Evolutionary conservation across 192 early-diverging fungal genomes (phyloP).

Genomic region (Fimicolochytrium jonesii): DNA sequence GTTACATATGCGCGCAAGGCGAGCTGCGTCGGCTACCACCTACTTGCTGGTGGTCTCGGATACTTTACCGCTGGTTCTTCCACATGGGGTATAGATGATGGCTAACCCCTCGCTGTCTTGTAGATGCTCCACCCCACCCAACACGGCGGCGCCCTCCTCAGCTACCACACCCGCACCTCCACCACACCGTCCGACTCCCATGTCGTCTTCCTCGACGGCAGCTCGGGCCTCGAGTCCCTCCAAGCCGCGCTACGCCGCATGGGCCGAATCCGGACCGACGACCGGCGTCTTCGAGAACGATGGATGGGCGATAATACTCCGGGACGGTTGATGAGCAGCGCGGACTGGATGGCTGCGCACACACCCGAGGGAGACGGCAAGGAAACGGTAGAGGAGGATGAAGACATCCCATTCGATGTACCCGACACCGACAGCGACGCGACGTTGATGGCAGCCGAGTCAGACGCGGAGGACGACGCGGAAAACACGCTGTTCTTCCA

Average conservation of each 20-base stretch:
- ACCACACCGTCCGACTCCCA: not conserved
- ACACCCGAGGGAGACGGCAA: too few relatives aligned
- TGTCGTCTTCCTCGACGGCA: not conserved
- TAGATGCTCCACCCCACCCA: not conserved
- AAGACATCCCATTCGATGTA: too few relatives aligned
- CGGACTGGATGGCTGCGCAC: too few relatives aligned
- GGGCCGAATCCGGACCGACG: not conserved
- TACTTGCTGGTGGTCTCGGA: not conserved
- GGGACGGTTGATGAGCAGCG: too few relatives aligned
- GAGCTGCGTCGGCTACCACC: not conserved
- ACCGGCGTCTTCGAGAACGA: too few relatives aligned
- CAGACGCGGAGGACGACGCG: not conserved
- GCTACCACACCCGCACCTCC: not conserved
- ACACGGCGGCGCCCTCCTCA: not conserved
- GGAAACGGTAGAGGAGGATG: too few relatives aligned
- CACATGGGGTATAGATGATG: not conserved
- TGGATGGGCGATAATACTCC: too few relatives aligned
- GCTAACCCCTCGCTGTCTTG: not conserved
- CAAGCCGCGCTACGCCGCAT: not conserved
- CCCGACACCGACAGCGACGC: too few relatives aligned
- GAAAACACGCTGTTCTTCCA: not conserved
- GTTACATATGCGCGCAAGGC: not conserved
- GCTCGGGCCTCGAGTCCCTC: not conserved
- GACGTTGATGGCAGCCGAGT: too few relatives aligned
- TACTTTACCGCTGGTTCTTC: not conserved